A percentile compares a stretch with the other conserved stretches of the same genome.
Evolutionary conservation across 75 land plant genomes (phyloP).

Genomic region (Sequoiadendron giganteum): DNA sequence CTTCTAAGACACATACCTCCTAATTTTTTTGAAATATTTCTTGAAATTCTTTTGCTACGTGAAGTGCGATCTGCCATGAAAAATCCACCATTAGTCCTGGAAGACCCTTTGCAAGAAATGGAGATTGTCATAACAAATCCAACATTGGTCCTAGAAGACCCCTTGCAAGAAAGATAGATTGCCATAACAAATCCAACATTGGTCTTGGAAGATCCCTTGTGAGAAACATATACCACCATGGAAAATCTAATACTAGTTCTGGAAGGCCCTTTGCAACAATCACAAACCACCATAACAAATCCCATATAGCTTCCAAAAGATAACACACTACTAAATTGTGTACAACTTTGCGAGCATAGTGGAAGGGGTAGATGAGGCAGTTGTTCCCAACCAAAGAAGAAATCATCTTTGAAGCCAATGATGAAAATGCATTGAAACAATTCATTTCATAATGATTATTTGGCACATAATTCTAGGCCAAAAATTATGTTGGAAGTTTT

Average conservation of each 20-base stretch:
- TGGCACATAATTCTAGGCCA: not conserved
- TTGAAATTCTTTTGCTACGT: not conserved
- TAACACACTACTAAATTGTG: too few relatives aligned
- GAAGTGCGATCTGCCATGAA: not conserved
- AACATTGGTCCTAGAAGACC: not conserved
- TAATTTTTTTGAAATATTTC: too few relatives aligned
- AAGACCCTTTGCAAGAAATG: not conserved
- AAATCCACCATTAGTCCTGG: too few relatives aligned
- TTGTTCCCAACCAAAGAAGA: not conserved
- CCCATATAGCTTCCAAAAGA: too few relatives aligned
- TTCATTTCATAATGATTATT: not conserved
- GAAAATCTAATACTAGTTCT: not conserved
- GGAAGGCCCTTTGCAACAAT: not conserved
- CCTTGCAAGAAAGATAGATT: too few relatives aligned
- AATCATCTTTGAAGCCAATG: not conserved
- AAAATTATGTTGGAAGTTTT: not conserved
- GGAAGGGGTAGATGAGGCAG: not conserved
- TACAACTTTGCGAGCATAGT: not conserved
- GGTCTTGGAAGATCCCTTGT: not conserved
- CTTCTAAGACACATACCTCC: too few relatives aligned
- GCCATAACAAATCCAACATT: not conserved
- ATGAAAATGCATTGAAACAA: not conserved
- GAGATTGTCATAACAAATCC: not conserved
- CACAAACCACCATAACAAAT: not conserved
- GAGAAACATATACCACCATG: not conserved